A percentile compares a stretch with the other conserved stretches of the same genome.
These are phyloP conservation scores for Isoetes taiwanensis DNA, from an alignment of 75 land plant genomes.

Conservation along the genomic window DNA sequence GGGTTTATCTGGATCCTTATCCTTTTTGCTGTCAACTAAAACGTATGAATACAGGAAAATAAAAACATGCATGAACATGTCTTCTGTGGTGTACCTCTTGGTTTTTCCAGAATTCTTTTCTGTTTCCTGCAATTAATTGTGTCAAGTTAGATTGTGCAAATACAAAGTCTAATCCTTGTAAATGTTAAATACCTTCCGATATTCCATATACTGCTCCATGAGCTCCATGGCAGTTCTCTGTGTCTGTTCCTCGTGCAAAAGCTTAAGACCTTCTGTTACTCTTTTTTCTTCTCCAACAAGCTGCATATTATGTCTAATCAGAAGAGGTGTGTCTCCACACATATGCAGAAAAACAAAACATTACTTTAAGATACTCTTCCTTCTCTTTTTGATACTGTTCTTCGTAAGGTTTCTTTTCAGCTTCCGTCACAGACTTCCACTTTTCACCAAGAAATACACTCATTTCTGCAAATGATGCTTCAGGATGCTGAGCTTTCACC, in stretches of 20 bases:
- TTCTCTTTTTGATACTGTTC: conserved; percentile 60
- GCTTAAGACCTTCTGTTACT: conserved; percentile 64
- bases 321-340: not conserved
- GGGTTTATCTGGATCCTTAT: conserved; percentile 75
- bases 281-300: conserved; percentile 67
- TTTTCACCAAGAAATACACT: conserved; percentile 54
- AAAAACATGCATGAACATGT: not conserved
- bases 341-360: not conserved
- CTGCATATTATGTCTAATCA: conserved; percentile 21
- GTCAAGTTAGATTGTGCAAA: not conserved
- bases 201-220: conserved; percentile 64
- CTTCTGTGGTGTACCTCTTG: conserved; percentile 18
- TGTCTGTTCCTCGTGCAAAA: conserved; percentile 67
- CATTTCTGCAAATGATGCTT: conserved; percentile 54
- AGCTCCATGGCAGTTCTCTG: conserved; percentile 75
- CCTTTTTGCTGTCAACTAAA: conserved; percentile 44
- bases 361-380: conserved; percentile 44
- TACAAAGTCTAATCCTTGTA: not conserved
- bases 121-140: conserved; percentile 25
- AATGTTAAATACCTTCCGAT: conserved; percentile 29
- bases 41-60: not conserved
- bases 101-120: conserved; percentile 43
- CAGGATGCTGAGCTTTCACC: conserved; percentile 59
- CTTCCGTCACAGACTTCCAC: conserved; percentile 63
- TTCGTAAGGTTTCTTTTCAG: conserved; percentile 85